Conservation (phyloP, 2,329 filamentous ascomycete species). For the Pseudocercospora vitis region DNA sequence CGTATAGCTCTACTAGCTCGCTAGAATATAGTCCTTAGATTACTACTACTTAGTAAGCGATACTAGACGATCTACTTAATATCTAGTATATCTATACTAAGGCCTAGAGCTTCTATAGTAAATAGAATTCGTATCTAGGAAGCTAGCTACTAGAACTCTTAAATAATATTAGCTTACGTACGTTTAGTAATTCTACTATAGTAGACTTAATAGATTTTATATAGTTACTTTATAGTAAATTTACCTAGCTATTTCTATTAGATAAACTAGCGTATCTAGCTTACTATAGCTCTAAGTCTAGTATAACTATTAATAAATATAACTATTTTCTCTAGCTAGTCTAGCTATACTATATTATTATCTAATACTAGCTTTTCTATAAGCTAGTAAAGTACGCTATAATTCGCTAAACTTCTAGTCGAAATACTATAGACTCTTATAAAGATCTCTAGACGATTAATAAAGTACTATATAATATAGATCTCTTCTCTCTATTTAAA, state of each 20-base stretch:
- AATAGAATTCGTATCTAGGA: not conserved
- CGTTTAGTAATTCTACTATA: not conserved
- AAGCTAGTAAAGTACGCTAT: not conserved
- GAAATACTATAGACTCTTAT: not conserved
- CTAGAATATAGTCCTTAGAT: not conserved
- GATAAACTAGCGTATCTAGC: not conserved
- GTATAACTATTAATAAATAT: not conserved
- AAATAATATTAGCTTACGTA: not conserved
- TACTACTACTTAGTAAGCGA: not conserved
- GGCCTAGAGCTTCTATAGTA: not conserved
- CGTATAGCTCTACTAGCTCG: not conserved
- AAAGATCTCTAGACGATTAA: not conserved
- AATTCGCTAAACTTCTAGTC: not conserved
- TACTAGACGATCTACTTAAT: not conserved
- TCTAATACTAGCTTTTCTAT: not conserved
- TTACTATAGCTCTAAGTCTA: not conserved
- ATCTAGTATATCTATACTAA: not conserved
- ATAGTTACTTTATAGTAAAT: not conserved
- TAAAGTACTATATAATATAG: not conserved
- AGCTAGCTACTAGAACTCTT: not conserved
- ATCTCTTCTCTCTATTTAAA: not conserved
- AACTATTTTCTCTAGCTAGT: not conserved
- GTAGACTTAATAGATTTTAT: not conserved
- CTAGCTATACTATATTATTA: not conserved
- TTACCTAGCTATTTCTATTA: not conserved